Percentiles rank a stretch among this genome's conserved stretches.
phyloP scores from a whole-genome alignment of 108 stramenopile species.

The Mediolabrus comicus region DNA sequence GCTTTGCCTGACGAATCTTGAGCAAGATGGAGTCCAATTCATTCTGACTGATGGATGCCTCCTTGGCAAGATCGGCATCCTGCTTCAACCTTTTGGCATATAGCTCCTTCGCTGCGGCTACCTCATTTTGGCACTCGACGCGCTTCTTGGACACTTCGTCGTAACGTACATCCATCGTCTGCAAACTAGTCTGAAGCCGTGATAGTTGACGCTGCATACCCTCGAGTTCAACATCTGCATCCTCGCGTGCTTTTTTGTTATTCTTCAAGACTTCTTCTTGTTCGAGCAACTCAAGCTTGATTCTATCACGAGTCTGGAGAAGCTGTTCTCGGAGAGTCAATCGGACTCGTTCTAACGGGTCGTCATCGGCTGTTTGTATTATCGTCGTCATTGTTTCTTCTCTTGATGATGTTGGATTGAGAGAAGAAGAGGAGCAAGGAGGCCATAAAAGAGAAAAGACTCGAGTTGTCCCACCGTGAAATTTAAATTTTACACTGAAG shows the following conservation, averaged over 20 bases:
- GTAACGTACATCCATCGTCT: slow-evolving; percentile 53
- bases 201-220: slow-evolving; percentile 85
- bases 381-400: too few relatives aligned
- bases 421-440: too few relatives aligned
- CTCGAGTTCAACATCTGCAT: slow-evolving; percentile 74
- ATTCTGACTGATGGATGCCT: slow-evolving; percentile 23
- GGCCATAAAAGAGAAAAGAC: too few relatives aligned
- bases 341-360: slow-evolving; percentile 64
- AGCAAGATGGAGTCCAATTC: slow-evolving; percentile 60
- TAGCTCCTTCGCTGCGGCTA: slow-evolving; percentile 33
- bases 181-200: slow-evolving; percentile 60
- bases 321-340: slow-evolving; percentile 65
- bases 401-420: too few relatives aligned
- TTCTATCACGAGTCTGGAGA: slow-evolving; percentile 55
- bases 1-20: slow-evolving; percentile 67
- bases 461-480: too few relatives aligned
- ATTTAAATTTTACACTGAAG: too few relatives aligned
- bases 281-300: slow-evolving; percentile 57
- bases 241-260: slow-evolving; percentile 48
- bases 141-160: slow-evolving; percentile 43
- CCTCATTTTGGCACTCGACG: slow-evolving; percentile 46
- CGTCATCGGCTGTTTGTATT: too few relatives aligned
- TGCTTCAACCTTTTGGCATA: slow-evolving; percentile 14
- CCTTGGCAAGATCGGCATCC: slow-evolving; percentile 23
- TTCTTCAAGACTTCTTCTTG: slow-evolving; percentile 38